Percentiles rank a stretch among this genome's conserved stretches.
Conservation (phyloP, 169 alveolate genomes). For the Plasmodium blacklocki region DNA sequence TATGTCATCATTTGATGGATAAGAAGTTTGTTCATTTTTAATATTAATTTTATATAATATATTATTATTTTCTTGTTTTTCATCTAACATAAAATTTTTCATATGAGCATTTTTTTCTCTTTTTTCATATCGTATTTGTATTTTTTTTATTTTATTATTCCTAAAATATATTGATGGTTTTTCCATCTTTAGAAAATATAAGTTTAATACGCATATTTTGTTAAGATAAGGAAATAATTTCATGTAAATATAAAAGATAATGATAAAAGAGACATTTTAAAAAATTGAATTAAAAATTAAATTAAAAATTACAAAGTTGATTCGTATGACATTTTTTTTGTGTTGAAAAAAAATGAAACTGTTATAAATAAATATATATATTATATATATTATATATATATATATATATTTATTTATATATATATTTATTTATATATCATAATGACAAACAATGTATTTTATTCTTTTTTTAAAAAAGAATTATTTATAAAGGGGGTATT, state of each 20-base stretch:
- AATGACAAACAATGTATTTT: too few relatives aligned
- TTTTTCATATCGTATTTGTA: constrained; percentile 35
- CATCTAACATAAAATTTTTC: background rate
- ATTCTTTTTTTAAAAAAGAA: too few relatives aligned
- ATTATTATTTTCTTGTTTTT: background rate
- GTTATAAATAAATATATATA: too few relatives aligned
- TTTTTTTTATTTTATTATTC: constrained; percentile 24
- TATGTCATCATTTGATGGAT: too few relatives aligned
- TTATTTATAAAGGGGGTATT: too few relatives aligned
- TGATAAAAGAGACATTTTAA: background rate
- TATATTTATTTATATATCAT: too few relatives aligned
- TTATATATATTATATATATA: too few relatives aligned
- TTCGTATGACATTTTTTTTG: background rate
- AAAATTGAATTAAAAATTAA: background rate
- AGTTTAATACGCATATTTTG: constrained; percentile 19
- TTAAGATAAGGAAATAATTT: constrained; percentile 10
- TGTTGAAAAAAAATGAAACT: too few relatives aligned
- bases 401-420: too few relatives aligned
- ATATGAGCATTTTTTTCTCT: background rate
- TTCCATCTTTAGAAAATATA: constrained; percentile 41
- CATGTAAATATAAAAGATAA: constrained; percentile 8
- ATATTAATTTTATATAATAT: background rate
- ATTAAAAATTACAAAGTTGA: background rate
- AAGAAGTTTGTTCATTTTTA: too few relatives aligned
- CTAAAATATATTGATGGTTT: constrained; percentile 39